Evolutionary conservation across 2,329 filamentous ascomycete genomes (phyloP).

Genomic region (Ophiostoma montium): DNA sequence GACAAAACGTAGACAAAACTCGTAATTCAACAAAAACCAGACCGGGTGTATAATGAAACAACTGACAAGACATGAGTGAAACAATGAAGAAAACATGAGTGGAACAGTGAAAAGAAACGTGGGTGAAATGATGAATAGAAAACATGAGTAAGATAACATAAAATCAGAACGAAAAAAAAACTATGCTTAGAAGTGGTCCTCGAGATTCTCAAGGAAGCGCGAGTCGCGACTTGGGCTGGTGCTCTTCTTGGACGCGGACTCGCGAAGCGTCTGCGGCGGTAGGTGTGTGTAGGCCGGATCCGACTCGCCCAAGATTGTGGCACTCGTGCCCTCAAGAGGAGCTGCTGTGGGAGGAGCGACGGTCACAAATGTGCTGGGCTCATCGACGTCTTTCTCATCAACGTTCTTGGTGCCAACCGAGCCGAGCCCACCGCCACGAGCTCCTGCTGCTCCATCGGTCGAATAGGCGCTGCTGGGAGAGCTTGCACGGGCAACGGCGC

Average conservation of each 20-base stretch:
- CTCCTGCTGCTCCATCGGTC: constrained; percentile 1
- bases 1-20: too few species aligned
- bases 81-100: background rate
- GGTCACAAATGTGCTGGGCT: background rate
- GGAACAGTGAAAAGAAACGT: too few species aligned
- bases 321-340: background rate
- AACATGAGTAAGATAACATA: background rate
- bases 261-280: constrained; percentile 14
- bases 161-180: background rate
- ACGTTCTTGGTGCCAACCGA: constrained; percentile 4
- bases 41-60: too few species aligned
- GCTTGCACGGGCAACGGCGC: background rate
- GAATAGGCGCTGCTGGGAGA: constrained; percentile 13
- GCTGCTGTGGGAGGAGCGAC: constrained; percentile 1
- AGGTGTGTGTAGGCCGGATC: constrained; percentile 12
- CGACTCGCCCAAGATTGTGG: constrained; percentile 9
- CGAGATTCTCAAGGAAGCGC: constrained; percentile 36
- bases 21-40: too few species aligned
- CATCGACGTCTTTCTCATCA: too few species aligned
- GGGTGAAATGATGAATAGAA: background rate
- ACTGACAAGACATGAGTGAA: too few species aligned
- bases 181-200: constrained; percentile 12
- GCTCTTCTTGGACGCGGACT: constrained; percentile 17
- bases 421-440: constrained; percentile 2
- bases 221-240: constrained; percentile 32